Evolutionary conservation across 768 basidiomycete genomes (phyloP).

Genomic region (Kwoniella dejecticola): DNA sequence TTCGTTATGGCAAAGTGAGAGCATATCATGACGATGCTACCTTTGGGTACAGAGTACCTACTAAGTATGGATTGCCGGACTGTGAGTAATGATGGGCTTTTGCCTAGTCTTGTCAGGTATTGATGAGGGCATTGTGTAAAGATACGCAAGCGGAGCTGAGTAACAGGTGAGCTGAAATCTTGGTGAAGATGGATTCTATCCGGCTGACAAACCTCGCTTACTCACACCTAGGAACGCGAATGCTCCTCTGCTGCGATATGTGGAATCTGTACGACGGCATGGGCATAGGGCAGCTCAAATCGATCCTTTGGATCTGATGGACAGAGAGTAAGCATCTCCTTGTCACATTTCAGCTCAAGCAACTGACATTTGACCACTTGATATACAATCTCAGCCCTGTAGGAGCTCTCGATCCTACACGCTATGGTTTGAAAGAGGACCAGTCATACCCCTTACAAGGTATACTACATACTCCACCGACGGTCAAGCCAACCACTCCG

Average conservation of each 20-base stretch:
- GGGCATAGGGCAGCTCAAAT: constrained; percentile 58
- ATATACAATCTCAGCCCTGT: constrained; percentile 30
- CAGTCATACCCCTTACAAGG: constrained; percentile 72
- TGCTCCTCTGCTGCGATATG: constrained; percentile 79
- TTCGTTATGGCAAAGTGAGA: background rate
- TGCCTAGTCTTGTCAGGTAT: background rate
- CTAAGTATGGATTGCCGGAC: constrained; percentile 34
- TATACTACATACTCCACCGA: constrained; percentile 62
- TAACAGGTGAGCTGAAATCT: constrained; percentile 26
- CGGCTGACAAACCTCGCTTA: no score
- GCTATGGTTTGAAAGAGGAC: constrained; percentile 72
- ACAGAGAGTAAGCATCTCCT: constrained; percentile 67
- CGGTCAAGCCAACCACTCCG: constrained; percentile 11
- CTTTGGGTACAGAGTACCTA: constrained; percentile 40
- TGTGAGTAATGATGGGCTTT: constrained; percentile 23
- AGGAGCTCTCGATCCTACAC: constrained; percentile 67
- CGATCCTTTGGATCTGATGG: constrained; percentile 83
- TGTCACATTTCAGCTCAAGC: background rate
- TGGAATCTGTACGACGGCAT: constrained; percentile 73
- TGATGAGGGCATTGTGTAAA: background rate
- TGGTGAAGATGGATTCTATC: no score
- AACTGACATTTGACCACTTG: background rate
- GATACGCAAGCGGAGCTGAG: constrained; percentile 41
- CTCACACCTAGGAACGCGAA: constrained; percentile 71
- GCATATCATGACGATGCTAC: constrained; percentile 41